Evolutionary conservation across 371 early-diverging fungal species (phyloP).

Genomic region (Actinomucor elegans): DNA sequence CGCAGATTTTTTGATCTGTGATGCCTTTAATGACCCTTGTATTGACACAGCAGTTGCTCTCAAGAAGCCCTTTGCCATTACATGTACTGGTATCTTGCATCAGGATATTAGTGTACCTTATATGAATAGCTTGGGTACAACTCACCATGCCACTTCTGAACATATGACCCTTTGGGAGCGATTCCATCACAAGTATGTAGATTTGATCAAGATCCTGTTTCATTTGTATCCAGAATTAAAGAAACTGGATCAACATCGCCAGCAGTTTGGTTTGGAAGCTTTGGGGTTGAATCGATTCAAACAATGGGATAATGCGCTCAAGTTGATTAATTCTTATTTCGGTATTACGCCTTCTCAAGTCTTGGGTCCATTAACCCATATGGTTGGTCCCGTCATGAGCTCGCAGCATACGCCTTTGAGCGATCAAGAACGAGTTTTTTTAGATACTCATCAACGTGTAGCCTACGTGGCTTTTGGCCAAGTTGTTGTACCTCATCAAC

Average conservation of each 20-base stretch:
- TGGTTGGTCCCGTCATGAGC: slow-evolving; percentile 31
- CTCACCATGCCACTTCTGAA: slow-evolving; percentile 14
- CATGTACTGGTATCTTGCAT: slow-evolving; percentile 7
- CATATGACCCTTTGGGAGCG: slow-evolving; percentile 15
- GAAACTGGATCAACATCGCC: slow-evolving; percentile 1
- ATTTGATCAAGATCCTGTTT: neutral
- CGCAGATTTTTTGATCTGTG: slow-evolving; percentile 1
- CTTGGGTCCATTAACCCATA: slow-evolving; percentile 26
- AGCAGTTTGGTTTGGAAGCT: slow-evolving; percentile 3
- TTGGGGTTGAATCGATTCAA: neutral
- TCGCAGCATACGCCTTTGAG: neutral
- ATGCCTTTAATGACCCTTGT: slow-evolving; percentile 14
- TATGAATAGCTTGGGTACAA: slow-evolving; percentile 13
- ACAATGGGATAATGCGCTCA: slow-evolving; percentile 8
- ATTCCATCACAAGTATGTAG: slow-evolving; percentile 22
- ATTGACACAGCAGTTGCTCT: slow-evolving; percentile 6
- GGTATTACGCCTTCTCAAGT: slow-evolving; percentile 27
- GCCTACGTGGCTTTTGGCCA: slow-evolving; percentile 42
- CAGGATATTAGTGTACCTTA: slow-evolving; percentile 28
- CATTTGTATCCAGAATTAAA: slow-evolving; percentile 1
- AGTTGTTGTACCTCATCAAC: neutral
- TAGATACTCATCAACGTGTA: slow-evolving; percentile 18
- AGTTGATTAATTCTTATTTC: slow-evolving; percentile 26
- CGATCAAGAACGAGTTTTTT: slow-evolving; percentile 7
- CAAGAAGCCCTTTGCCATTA: slow-evolving; percentile 9